phyloP scores from a whole-genome alignment of 305 asterid species.

The Galium porrigens region DNA sequence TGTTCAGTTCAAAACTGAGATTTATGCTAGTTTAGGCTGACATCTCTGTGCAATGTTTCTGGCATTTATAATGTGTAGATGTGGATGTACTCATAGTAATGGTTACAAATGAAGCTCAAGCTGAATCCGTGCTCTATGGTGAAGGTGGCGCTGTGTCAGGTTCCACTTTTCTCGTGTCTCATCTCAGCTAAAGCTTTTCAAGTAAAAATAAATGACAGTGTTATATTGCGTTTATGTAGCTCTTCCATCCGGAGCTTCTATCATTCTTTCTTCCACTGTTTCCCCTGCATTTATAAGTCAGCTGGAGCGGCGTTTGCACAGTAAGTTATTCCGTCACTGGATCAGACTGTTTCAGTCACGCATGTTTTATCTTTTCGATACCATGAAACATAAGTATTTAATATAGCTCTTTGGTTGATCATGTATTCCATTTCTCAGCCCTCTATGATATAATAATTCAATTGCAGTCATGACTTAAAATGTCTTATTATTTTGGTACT shows the following conservation, averaged over 20 bases:
- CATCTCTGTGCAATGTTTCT: slow-evolving; percentile 11
- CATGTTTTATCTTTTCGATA: neutral
- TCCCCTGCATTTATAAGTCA: slow-evolving; percentile 86
- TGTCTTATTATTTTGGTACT: neutral
- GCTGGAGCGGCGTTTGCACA: slow-evolving; percentile 58
- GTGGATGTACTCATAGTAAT: slow-evolving; percentile 66
- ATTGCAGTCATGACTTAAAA: neutral
- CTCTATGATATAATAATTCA: neutral
- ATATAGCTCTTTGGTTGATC: neutral
- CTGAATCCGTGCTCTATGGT: slow-evolving; percentile 77
- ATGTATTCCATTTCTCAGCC: neutral
- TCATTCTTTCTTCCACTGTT: slow-evolving; percentile 80
- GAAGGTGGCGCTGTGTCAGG: slow-evolving; percentile 79
- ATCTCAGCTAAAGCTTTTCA: slow-evolving; percentile 11
- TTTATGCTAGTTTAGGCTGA: neutral
- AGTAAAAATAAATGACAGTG: neutral
- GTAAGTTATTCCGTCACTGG: slow-evolving; percentile 34
- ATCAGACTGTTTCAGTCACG: neutral
- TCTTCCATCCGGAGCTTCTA: slow-evolving; percentile 73
- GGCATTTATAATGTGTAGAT: slow-evolving; percentile 36
- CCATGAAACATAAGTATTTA: neutral
- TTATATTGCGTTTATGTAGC: slow-evolving; percentile 30
- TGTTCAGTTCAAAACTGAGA: neutral
- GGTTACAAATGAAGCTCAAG: slow-evolving; percentile 95
- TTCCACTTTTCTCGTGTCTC: slow-evolving; percentile 19